Percentiles rank a stretch among this genome's conserved stretches.
Conservation (phyloP, 2,329 filamentous ascomycete species). For the Elsinoe australis region DNA sequence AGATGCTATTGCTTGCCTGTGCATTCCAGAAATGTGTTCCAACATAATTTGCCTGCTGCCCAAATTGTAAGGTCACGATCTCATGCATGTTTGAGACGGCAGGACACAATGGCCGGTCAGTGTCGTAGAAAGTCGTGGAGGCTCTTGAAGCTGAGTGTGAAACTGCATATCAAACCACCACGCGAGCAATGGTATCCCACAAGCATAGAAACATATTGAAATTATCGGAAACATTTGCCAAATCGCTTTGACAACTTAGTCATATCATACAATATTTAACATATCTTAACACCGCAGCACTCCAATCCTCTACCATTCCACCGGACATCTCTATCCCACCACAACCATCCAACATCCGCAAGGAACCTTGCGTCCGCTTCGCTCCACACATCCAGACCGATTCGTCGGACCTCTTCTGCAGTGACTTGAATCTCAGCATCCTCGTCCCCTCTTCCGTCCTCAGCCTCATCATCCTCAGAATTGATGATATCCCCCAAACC, state of each 20-base stretch:
- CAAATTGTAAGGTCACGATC: constrained; percentile 87
- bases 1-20: too few relatives aligned
- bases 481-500: constrained; percentile 50
- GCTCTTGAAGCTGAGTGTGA: too few relatives aligned
- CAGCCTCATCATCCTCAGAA: constrained; percentile 49
- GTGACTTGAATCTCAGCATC: constrained; percentile 42
- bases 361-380: constrained; percentile 62
- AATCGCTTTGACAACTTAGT: too few relatives aligned
- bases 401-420: constrained; percentile 57
- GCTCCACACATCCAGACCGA: constrained; percentile 76
- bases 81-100: too few relatives aligned
- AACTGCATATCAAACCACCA: too few relatives aligned
- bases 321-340: constrained; percentile 57
- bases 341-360: constrained; percentile 52
- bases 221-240: too few relatives aligned
- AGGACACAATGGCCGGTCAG: too few relatives aligned
- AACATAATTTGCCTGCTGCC: constrained; percentile 84
- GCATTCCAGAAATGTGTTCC: constrained; percentile 97
- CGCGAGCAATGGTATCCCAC: too few relatives aligned
- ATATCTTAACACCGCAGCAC: constrained; percentile 66
- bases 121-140: too few relatives aligned
- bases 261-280: too few relatives aligned
- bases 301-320: constrained; percentile 64
- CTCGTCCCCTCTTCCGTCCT: constrained; percentile 29
- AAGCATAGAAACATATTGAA: too few relatives aligned